Evolutionary conservation across 805 yeast genomes (phyloP).

Genomic region (Saccharomycopsis olivae): DNA sequence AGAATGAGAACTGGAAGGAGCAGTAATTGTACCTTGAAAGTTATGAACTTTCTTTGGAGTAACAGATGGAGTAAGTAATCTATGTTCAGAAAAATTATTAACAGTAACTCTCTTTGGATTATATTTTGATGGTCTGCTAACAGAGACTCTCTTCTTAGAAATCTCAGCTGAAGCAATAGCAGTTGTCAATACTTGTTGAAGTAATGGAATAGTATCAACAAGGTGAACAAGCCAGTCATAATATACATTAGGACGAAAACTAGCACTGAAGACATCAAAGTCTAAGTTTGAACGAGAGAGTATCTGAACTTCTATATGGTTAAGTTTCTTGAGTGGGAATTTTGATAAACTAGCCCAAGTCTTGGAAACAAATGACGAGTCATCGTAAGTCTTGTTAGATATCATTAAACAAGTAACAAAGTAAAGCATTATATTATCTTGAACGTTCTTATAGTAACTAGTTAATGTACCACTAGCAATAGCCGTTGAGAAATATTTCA

Average conservation of each 20-base stretch:
- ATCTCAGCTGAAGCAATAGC: background rate
- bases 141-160: too few species aligned
- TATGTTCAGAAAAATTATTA: too few species aligned
- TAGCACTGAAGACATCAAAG: background rate
- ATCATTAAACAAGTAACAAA: slow-evolving; percentile 26
- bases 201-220: background rate
- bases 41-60: too few species aligned
- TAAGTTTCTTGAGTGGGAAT: slow-evolving; percentile 14
- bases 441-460: slow-evolving; percentile 9
- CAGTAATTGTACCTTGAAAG: too few species aligned
- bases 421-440: slow-evolving; percentile 11
- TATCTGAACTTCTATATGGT: slow-evolving; percentile 7
- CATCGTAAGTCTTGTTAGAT: slow-evolving; percentile 38
- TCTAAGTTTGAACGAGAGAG: background rate
- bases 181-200: background rate
- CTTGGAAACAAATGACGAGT: slow-evolving; percentile 39
- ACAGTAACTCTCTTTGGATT: too few species aligned
- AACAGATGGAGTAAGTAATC: too few species aligned
- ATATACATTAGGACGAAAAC: background rate
- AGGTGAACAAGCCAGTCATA: background rate
- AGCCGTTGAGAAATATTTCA: slow-evolving; percentile 3
- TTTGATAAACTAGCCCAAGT: slow-evolving; percentile 34
- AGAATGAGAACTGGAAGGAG: too few species aligned
- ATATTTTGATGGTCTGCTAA: too few species aligned
- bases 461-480: background rate